Evolutionary conservation across 139 green algal genomes (phyloP).

Genomic region (Ostreobium quekettii): DNA sequence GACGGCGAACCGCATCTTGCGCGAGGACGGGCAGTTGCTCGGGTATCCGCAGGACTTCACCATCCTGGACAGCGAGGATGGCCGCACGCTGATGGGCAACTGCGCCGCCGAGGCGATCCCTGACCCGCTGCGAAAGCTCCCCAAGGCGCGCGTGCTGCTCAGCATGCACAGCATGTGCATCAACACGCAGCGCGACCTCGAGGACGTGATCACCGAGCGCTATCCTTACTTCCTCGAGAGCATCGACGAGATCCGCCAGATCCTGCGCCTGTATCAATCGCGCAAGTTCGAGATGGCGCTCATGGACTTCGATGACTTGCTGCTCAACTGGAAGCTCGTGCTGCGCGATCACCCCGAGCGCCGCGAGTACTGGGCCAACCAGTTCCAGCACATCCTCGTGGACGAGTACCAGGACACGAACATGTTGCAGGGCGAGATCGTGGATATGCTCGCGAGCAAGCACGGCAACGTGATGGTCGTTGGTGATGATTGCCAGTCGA

Average conservation of each 20-base stretch:
- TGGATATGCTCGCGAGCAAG: slow-evolving; percentile 38
- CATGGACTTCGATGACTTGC: too few relatives aligned
- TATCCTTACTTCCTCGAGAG: too few relatives aligned
- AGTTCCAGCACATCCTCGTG: slow-evolving; percentile 27
- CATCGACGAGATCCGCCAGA: too few relatives aligned
- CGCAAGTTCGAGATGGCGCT: too few relatives aligned
- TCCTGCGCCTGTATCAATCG: too few relatives aligned
- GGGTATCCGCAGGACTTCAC: slow-evolving; percentile 28
- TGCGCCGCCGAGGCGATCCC: neutral
- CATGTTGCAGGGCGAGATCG: slow-evolving; percentile 47
- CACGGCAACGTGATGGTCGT: slow-evolving; percentile 30
- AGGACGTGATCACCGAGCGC: too few relatives aligned
- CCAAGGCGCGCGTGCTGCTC: neutral
- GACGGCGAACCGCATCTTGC: slow-evolving; percentile 27
- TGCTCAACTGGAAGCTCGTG: slow-evolving; percentile 27
- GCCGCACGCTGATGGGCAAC: slow-evolving; percentile 17
- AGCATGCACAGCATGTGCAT: too few relatives aligned
- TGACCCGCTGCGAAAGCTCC: neutral
- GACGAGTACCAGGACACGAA: slow-evolving; percentile 68
- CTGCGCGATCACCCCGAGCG: slow-evolving; percentile 1
- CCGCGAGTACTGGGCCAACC: neutral
- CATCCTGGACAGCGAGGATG: slow-evolving; percentile 36
- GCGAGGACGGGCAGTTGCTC: neutral
- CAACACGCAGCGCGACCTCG: too few relatives aligned
- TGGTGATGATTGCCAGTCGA: slow-evolving; percentile 21